Conservation (phyloP, 106 monocot species). For the Dendrobium chrysotoxum region DNA sequence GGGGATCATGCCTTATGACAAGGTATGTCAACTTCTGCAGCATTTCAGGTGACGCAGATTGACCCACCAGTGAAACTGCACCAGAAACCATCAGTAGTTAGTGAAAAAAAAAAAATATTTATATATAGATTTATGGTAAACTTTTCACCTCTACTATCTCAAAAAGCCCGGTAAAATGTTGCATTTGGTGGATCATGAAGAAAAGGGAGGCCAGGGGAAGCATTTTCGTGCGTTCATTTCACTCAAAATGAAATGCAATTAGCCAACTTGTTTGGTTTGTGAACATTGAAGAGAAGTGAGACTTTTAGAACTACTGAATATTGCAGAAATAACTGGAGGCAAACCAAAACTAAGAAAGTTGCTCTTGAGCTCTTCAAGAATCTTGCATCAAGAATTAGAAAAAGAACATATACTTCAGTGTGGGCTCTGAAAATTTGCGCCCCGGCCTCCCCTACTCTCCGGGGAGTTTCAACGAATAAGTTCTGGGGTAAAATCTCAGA, state of each 20-base stretch:
- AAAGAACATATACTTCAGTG: too few relatives aligned
- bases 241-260: background rate
- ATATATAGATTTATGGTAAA: too few relatives aligned
- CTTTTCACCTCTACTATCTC: background rate
- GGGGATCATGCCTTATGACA: conserved; percentile 65
- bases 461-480: too few relatives aligned
- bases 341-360: too few relatives aligned
- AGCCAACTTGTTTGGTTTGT: background rate
- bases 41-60: conserved; percentile 87
- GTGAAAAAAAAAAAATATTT: background rate
- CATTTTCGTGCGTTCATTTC: background rate
- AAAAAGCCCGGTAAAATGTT: background rate
- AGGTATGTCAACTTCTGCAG: conserved; percentile 88
- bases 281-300: background rate
- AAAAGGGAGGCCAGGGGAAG: too few relatives aligned
- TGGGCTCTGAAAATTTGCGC: too few relatives aligned
- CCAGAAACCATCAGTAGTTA: background rate
- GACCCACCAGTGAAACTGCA: conserved; percentile 82
- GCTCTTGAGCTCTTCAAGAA: too few relatives aligned
- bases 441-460: too few relatives aligned
- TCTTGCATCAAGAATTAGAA: too few relatives aligned
- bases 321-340: background rate
- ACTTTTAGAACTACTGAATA: background rate
- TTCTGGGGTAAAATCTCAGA: too few relatives aligned
- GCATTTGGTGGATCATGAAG: background rate